Conservation (phyloP, 768 basidiomycete species). For the Pseudohyphozyma bogoriensis region DNA sequence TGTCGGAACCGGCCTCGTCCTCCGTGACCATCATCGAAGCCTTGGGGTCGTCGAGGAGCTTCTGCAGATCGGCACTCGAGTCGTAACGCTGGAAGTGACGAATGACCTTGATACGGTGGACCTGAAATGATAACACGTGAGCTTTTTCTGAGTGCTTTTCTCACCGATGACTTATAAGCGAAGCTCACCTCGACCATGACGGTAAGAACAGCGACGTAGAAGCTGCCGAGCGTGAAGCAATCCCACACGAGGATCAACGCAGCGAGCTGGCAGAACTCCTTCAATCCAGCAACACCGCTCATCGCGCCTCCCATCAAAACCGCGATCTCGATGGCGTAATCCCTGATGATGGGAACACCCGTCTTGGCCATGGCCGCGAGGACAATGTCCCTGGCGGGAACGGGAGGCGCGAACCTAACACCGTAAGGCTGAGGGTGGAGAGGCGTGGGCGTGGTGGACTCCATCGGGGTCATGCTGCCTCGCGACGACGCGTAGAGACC, state of each 20-base stretch:
- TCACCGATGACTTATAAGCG: not conserved
- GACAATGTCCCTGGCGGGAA: conserved; percentile 53
- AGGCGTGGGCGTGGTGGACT: not conserved
- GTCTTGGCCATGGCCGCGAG: conserved; percentile 69
- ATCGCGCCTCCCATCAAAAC: conserved; percentile 80
- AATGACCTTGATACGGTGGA: conserved; percentile 45
- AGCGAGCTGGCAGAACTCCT: conserved; percentile 89
- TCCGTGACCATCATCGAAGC: conserved; percentile 15
- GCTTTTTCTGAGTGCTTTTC: not conserved
- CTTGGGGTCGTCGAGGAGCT: conserved; percentile 30
- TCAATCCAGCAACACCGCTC: conserved; percentile 73
- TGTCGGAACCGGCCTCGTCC: conserved; percentile 2
- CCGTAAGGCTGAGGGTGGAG: conserved; percentile 6
- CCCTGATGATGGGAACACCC: conserved; percentile 75
- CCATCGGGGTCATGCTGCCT: conserved; percentile 21
- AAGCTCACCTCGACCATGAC: conserved; percentile 80
- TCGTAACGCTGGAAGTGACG: conserved; percentile 37
- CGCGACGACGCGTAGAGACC: conserved; percentile 11
- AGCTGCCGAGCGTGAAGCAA: conserved; percentile 77
- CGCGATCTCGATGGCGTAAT: conserved; percentile 84
- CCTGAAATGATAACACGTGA: conserved; percentile 23
- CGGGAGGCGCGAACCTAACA: conserved; percentile 26
- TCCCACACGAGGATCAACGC: conserved; percentile 78
- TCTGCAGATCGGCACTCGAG: conserved; percentile 31
- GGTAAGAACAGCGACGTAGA: conserved; percentile 77